Evolutionary conservation across 2,329 filamentous ascomycete genomes (phyloP), one percentile per base, ranked within the genome.

Genomic region (Chaetomium sp.): DNA sequence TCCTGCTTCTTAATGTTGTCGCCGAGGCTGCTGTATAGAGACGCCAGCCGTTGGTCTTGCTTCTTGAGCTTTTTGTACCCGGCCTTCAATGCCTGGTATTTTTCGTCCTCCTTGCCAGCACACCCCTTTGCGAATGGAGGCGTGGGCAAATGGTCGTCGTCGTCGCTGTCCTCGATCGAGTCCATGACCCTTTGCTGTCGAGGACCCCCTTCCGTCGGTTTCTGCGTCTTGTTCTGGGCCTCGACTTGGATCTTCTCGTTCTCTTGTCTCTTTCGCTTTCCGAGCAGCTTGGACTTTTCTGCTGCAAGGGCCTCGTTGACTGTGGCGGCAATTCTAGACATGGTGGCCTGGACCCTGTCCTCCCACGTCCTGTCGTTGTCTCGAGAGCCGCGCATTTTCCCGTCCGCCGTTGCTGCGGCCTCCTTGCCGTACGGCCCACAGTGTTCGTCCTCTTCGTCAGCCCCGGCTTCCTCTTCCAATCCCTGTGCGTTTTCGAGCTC

Each of bases 141-240:
- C 3, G 29, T 16, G 16, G 23, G 9, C 6, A 25, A 12, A 5
- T 9, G 12, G 13, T 62, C 55, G 1, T 58, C 47, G 33, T 61
- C 47, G 35, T 61, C 63, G 27, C 51, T 57, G 25, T 42, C 35
- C 59, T 62, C 64, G 47, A 57, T 27, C 19, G 45, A 51, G 19
- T 58, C 31, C 27, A 59, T 47, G 50, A 35, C 25, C 16, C 29
- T 23, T 5, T 35, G 12, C 38, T 54, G 19, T 2, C 31, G 21
- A 12, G n/a, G n/a, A 2, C 33, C 51, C 2, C 13, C 29, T 35
- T 25, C 25, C 16, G 13, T 38, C 6, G 56, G 33, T 33, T 49
- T 64, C n/a, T 47, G 62, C 12, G 62, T 62, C 65, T 64, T 64
- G 9, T 27, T 13, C 8, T 31, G 33, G 10, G 2, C 7, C 2